Base-by-base conservation (phyloP, 305 asterid genomes). In the Fraxinus dipetala region DNA sequence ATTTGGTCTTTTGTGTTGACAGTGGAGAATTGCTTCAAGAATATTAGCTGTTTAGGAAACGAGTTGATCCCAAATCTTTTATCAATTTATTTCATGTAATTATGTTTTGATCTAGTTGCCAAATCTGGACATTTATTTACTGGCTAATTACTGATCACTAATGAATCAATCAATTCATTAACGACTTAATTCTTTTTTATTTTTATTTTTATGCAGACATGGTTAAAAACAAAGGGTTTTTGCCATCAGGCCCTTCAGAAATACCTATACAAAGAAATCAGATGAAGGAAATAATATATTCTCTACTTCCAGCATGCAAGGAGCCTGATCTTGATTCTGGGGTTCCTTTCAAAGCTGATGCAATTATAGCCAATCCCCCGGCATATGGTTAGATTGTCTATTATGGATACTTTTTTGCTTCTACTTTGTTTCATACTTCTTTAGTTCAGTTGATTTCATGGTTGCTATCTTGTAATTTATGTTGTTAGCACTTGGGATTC, bases 241-340 rank as follows among this genome's bases (percentile, higher is more conserved):
- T 96, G 91, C 99, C 99, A 70, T 94, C 99, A 26, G 98, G 95
- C 83, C 99, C 98, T 75, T 96, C 98, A 81, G 99, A 96, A 89
- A 93, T 96, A 85, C 95, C 97, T 6, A 75, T 84, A 70, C 98
- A 94, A 81, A 85, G 97, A 83, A 94, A 89, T 72, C 99, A 96
- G 86, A 89, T 94, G 81, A 96, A 93, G 88, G 97, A 93, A 83
- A 93, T 96, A 54, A 94, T 96, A 86, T 72, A 87, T 86, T 96
- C 99, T 77, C 85, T 96, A 70, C 92, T 88, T 80, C 93, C 97
- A 74, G 98, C 99, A 10, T 94, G 97, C 90, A 89, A 89, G 86
- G 98, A 93, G 38, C 97, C 98, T 80, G 99, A 96, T 85, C 84
- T 85, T 11, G 97, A 92, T 87, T 82, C 98, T 51, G 97, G 93